Evolutionary conservation across 1,284 basidiomycete species (phyloP).

Genomic region (Boletellus deceptivus): DNA sequence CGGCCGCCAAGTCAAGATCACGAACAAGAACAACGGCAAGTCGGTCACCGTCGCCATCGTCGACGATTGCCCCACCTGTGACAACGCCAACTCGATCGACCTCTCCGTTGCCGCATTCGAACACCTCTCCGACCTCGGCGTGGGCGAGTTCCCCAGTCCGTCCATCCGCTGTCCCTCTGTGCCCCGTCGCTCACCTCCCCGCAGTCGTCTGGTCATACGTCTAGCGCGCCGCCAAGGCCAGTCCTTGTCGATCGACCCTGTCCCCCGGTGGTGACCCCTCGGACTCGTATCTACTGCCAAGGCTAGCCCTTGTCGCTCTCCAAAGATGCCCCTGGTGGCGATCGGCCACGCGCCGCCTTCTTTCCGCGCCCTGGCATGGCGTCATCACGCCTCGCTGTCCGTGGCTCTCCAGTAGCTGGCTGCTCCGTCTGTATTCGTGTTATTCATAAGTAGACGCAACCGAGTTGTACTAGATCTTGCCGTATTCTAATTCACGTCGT

Average conservation of each 20-base stretch:
- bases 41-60: slow-evolving; percentile 63
- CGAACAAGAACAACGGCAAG: slow-evolving; percentile 56
- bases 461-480: slow-evolving; percentile 6
- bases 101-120: slow-evolving; percentile 76
- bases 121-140: slow-evolving; percentile 48
- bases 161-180: not conserved
- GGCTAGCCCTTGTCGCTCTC: not conserved
- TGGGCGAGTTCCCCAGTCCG: slow-evolving; percentile 65
- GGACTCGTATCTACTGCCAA: not conserved
- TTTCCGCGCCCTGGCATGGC: slow-evolving; percentile 15
- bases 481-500: not conserved
- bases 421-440: not conserved
- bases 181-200: slow-evolving; percentile 7
- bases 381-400: not conserved
- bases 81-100: slow-evolving; percentile 68
- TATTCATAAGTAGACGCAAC: slow-evolving; percentile 12
- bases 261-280: too few relatives aligned
- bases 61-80: slow-evolving; percentile 86
- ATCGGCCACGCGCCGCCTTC: not conserved
- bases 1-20: slow-evolving; percentile 64
- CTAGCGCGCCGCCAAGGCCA: slow-evolving; percentile 25
- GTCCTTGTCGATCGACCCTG: slow-evolving; percentile 9
- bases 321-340: not conserved
- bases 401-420: slow-evolving; percentile 6
- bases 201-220: slow-evolving; percentile 50